phyloP scores from a whole-genome alignment of 1,139 yeast species.

The Dujonia santamariae region DNA sequence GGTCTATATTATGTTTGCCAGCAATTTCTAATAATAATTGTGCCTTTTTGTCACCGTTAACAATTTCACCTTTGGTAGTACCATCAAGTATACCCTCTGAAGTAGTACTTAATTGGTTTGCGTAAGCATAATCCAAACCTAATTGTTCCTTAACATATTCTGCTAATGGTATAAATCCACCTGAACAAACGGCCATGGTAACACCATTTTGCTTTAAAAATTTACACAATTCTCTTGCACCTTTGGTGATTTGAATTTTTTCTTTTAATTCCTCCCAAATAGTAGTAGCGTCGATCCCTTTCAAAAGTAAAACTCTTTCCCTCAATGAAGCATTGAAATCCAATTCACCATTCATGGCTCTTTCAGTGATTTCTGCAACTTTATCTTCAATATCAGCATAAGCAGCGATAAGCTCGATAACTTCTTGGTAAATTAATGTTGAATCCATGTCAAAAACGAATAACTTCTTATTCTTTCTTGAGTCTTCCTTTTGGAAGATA shows the following conservation, averaged over 20 bases:
- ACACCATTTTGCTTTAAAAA: slow-evolving; percentile 62
- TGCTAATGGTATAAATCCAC: slow-evolving; percentile 93
- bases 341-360: slow-evolving; percentile 96
- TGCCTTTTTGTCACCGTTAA: slow-evolving; percentile 85
- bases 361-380: slow-evolving; percentile 66
- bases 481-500: slow-evolving; percentile 26
- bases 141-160: slow-evolving; percentile 64
- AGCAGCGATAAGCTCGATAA: slow-evolving; percentile 88
- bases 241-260: slow-evolving; percentile 73
- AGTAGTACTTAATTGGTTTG: slow-evolving; percentile 64
- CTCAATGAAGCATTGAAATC: slow-evolving; percentile 83
- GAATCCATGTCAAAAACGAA: slow-evolving; percentile 98
- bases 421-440: slow-evolving; percentile 93
- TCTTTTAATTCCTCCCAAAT: slow-evolving; percentile 79
- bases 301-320: slow-evolving; percentile 71
- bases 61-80: slow-evolving; percentile 66
- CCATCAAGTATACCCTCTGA: slow-evolving; percentile 53
- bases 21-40: slow-evolving; percentile 69
- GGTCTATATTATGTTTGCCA: slow-evolving; percentile 52
- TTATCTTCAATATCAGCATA: slow-evolving; percentile 32
- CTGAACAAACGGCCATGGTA: slow-evolving; percentile 84
- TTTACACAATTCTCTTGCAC: slow-evolving; percentile 69
- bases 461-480: slow-evolving; percentile 54
- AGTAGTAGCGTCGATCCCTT: slow-evolving; percentile 70
- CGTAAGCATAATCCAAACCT: slow-evolving; percentile 82